Base-by-base conservation (phyloP, 2,329 filamentous ascomycete genomes). In the Venturia carpophila region DNA sequence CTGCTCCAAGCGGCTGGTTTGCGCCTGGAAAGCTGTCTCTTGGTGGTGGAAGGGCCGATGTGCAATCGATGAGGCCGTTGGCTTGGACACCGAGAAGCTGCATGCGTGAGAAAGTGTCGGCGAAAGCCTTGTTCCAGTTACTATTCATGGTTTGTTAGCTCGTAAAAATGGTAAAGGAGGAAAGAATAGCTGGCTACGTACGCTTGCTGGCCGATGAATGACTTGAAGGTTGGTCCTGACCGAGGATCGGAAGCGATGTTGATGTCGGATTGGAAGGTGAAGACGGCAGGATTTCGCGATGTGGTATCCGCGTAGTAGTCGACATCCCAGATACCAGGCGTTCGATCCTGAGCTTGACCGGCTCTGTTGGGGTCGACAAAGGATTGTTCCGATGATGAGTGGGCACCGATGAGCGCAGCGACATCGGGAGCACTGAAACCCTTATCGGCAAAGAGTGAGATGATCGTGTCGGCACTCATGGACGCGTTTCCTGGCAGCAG, bases 401-500 rank as follows among this genome's bases (percentile, higher is more conserved):
- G 83, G 0, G 83, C 82, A 64, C 83, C 83, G 2, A 85, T 69
- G 1, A 85, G 78, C 1, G 83, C 82, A 1, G 81, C 78, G 3
- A 84, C 76, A 64, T 83, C 82, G 34, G 73, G 72, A 1, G 80
- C 71, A 10, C 72, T 73, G 72, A 84, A 80, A 1, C 81, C 81
- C 72, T 84, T 84, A 67, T 77, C 76, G 42, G 69, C 67, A 71
- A 84, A 84, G 10, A 83, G 74, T 3, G 73, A 68, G 64, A 83
- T 75, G 56, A 84, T 73, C 15, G 71, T 73, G 41, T 78, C 73
- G 21, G 79, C 78, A 7, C 41, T 58, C 15, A 55, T 9, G 15
- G 72, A 66, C 55, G 75, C 74, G 55, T 75, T 73, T 0, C 76
- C 74, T 45, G 74, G 70, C 0, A 83, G 64, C 24, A 66, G 55